Evolutionary conservation across 441 rosid species (phyloP), one percentile per base, ranked within the genome.

Genomic region (Cnidoscolus chayamansa): DNA sequence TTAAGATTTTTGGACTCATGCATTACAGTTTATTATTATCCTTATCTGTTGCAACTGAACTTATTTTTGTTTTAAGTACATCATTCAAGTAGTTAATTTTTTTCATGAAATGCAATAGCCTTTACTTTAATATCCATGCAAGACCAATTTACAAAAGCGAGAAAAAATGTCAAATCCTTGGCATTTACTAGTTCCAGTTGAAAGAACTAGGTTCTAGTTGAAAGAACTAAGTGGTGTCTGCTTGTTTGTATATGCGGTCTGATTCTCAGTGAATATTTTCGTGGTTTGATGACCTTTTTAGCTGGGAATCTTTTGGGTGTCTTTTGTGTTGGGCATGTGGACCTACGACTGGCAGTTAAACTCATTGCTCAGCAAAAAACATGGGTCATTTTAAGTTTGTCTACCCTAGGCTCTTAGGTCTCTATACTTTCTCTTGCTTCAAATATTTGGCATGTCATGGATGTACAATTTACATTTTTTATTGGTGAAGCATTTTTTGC

Each of bases 371-470:
- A 19, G 13, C 45, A 54, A 62, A n/a, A 62, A 32, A 37, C n/a
- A 65, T 13, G 63, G 62, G 16, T 37, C 73, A 30, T 16, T 58
- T 56, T 68, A 40, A 17, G 13, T 49, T 48, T 65, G 68, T 6
- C 30, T 48, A 8, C 65, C 48, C 7, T 63, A n/a, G 48, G 10
- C 51, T 35, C 48, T 16, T 63, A n/a, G 48, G 10, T 30, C 15
- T 32, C n/a, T 11, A 7, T n/a, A 55, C n/a, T 30, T n/a, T 10
- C 31, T 5, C 35, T 67, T 10, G 31, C 30, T 17, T 25, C 3
- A 1, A 13, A 51, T 55, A 10, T 53, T 67, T 63, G 63, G 63
- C 55, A 35, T 25, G 17, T 65, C 63, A 2, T 30, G 50, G 49
- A 11, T 59, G 20, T 48, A 4, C 1, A 25, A 20, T 48, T 65